Evolutionary conservation across 169 alveolate genomes (phyloP), one percentile per base, ranked within the genome.

Genomic region (Cryptosporidium viatorum): DNA sequence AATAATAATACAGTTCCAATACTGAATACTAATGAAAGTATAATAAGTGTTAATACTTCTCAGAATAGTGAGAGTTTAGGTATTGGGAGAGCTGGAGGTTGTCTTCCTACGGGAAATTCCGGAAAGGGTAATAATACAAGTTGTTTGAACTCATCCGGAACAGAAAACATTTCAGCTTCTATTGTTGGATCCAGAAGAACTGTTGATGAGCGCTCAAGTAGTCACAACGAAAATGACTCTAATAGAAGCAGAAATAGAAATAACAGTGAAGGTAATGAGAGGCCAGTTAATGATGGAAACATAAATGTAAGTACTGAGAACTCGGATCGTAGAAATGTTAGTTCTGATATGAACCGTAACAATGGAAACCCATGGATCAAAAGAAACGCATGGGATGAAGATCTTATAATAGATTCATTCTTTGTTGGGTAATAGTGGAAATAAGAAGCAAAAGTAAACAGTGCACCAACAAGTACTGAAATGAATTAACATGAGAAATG

Each of bases 341-440:
- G 33, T 35, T 65, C 71, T 18, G 85, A 71, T 14, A 52, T 35
- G 21, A 51, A 29, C 26, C 67, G 69, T 29, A 43, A 23, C 31
- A 29, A 29, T 37, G 43, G 75, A 26, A 80, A 65, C 31, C 62
- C 75, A 48, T 80, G 89, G 89, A 16, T 62, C 31, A 80, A 80
- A 37, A 59, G 89, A 65, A 80, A 50, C 45, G 89, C 80, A 31
- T 80, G 89, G 89, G 89, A 80, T 18, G 89, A 80, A 31, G 89
- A 80, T 23, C 80, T 80, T 3, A 62, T 80, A 21, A 50, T 80
- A 12, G 89, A 80, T 39, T 80, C 89, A 35, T 80, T 80, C 52
- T 80, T 80, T 62, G 89, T 80, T n/a, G 89, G 89, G n/a, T 62
- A 41, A 37, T 18, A 23, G 0, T 14, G 21, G 55, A 16, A 48